Evolutionary conservation across 2,329 filamentous ascomycete genomes (phyloP).

Genomic region (Pestalotiopsis sp.): DNA sequence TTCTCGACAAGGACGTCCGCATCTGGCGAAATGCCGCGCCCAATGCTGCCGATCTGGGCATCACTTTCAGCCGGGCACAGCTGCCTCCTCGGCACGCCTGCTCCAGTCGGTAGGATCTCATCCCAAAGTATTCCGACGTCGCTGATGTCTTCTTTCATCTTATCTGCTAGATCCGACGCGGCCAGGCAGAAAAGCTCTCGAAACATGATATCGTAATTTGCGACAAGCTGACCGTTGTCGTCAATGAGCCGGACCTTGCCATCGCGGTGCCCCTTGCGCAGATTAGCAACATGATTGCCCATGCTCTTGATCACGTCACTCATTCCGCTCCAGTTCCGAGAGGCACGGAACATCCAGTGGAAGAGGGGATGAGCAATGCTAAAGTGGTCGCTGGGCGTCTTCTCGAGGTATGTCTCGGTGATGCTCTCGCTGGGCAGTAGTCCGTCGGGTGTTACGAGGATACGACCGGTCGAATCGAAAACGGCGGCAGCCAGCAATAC

Average conservation of each 20-base stretch:
- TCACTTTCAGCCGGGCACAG: conserved; percentile 13
- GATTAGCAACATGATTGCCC: conserved; percentile 64
- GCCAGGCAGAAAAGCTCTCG: conserved; percentile 82
- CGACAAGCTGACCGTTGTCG: conserved; percentile 58
- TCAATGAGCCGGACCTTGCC: conserved; percentile 45
- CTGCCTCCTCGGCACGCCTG: conserved; percentile 22
- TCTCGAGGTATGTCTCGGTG: conserved; percentile 73
- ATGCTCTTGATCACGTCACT: conserved; percentile 70
- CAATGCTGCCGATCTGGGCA: conserved; percentile 14
- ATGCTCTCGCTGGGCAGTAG: conserved; percentile 73
- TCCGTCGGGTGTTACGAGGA: conserved; percentile 71
- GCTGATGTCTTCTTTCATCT: conserved; percentile 62
- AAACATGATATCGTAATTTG: conserved; percentile 75
- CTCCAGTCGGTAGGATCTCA: conserved; percentile 69
- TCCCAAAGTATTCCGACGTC: conserved; percentile 73
- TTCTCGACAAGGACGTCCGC: conserved; percentile 41
- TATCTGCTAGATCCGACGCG: conserved; percentile 70
- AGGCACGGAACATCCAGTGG: conserved; percentile 83
- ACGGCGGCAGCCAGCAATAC: conserved; percentile 61
- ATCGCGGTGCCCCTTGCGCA: conserved; percentile 40
- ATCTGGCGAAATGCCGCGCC: conserved; percentile 2
- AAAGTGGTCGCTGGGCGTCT: conserved; percentile 72
- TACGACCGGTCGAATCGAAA: conserved; percentile 65
- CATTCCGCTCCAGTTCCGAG: conserved; percentile 73
- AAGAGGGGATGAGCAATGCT: conserved; percentile 76